phyloP scores from a whole-genome alignment of 2,329 filamentous ascomycete species.

The Colletotrichum chlorophyti region DNA sequence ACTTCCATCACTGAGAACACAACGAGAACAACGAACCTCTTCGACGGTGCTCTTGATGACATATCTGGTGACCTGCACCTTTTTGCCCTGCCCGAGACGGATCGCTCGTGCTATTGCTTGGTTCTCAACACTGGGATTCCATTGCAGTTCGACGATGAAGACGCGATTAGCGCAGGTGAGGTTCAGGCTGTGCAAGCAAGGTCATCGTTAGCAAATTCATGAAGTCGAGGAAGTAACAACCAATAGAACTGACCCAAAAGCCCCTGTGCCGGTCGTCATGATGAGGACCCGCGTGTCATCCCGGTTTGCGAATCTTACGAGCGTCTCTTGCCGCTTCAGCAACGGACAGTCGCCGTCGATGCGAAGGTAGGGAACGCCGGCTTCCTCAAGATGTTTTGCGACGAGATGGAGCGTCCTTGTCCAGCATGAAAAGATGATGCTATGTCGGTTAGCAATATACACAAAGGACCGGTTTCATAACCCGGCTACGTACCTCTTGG shows the following conservation, averaged over 20 bases:
- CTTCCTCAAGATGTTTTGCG: slow-evolving; percentile 34
- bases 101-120: slow-evolving; percentile 58
- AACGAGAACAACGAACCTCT: slow-evolving; percentile 40
- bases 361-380: slow-evolving; percentile 39
- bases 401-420: slow-evolving; percentile 49
- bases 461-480: no score
- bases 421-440: slow-evolving; percentile 56
- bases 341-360: slow-evolving; percentile 53
- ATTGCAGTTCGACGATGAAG: slow-evolving; percentile 60
- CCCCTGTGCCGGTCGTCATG: slow-evolving; percentile 60
- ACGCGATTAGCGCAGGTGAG: slow-evolving; percentile 54
- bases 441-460: slow-evolving; percentile 29
- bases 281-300: slow-evolving; percentile 46
- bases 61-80: slow-evolving; percentile 54
- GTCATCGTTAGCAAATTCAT: neutral
- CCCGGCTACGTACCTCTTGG: slow-evolving; percentile 33
- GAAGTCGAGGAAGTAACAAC: neutral
- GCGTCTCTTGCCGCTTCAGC: slow-evolving; percentile 41
- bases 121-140: slow-evolving; percentile 59
- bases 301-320: slow-evolving; percentile 44
- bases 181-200: slow-evolving; percentile 45
- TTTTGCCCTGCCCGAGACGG: slow-evolving; percentile 50
- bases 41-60: slow-evolving; percentile 50
- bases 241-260: slow-evolving; percentile 48
- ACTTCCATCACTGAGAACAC: no score